Percentiles rank a stretch among this genome's conserved stretches.
These are phyloP conservation scores for Quercus gilva DNA, from an alignment of 306 rosid genomes.

Conservation along the genomic window DNA sequence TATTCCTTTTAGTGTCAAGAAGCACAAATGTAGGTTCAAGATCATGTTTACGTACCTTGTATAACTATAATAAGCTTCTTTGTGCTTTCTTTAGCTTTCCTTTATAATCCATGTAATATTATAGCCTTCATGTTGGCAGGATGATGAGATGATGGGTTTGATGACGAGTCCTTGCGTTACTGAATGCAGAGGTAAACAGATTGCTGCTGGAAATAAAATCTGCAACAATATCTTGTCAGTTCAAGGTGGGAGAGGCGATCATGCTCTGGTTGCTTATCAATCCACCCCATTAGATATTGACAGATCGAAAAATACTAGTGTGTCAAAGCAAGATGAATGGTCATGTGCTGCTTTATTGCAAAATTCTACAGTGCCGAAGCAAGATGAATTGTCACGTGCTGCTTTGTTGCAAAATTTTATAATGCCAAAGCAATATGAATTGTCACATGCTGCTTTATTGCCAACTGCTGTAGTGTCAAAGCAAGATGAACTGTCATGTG, in stretches of 20 bases:
- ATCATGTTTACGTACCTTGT: background rate
- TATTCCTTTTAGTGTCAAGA: no score
- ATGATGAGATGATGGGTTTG: conserved; percentile 32
- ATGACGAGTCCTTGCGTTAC: conserved; percentile 20
- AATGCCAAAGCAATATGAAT: conserved; percentile 43
- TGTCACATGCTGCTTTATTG: conserved; percentile 49
- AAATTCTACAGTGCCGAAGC: conserved; percentile 37
- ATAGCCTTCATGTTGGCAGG: conserved; percentile 39
- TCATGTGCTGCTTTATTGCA: conserved; percentile 45
- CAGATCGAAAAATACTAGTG: conserved; percentile 33
- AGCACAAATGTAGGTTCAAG: no score
- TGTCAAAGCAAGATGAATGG: conserved; percentile 42
- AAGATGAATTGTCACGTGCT: conserved; percentile 42
- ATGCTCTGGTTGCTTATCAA: conserved; percentile 24
- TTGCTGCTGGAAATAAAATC: conserved; percentile 29
- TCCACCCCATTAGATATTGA: conserved; percentile 27
- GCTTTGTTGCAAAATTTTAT: conserved; percentile 30
- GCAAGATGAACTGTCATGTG: conserved; percentile 41
- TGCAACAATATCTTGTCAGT: conserved; percentile 27
- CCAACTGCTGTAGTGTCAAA: conserved; percentile 32
- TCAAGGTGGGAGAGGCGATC: conserved; percentile 22
- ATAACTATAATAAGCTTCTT: background rate
- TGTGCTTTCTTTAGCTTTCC: conserved; percentile 15
- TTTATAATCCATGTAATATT: conserved; percentile 23
- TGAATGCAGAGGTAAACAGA: conserved; percentile 25